Conservation (phyloP, 768 basidiomycete genomes). For the Leccinum disarticulatum region DNA sequence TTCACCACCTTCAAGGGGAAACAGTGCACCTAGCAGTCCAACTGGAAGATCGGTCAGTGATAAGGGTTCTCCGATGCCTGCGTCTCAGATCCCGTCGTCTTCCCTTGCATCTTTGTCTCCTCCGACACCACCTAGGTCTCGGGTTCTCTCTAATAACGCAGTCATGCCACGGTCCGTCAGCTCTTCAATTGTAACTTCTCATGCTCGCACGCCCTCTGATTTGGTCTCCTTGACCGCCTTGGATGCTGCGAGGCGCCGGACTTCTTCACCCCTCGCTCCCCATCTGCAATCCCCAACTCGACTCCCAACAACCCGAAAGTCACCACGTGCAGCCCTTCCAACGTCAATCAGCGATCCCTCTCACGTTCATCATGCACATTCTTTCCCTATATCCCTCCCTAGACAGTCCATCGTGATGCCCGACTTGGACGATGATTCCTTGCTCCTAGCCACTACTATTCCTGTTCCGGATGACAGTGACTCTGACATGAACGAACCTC, state of each 20-base stretch:
- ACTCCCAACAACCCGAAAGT: conserved; percentile 38
- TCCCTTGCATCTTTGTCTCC: conserved; percentile 48
- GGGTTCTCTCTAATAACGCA: conserved; percentile 40
- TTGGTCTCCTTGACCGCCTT: conserved; percentile 18
- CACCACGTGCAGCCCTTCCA: conserved; percentile 39
- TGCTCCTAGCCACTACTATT: conserved; percentile 68
- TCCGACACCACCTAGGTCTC: conserved; percentile 42
- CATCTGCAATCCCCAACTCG: conserved; percentile 33
- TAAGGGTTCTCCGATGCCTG: conserved; percentile 37
- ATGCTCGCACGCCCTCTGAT: conserved; percentile 48
- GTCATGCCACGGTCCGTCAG: conserved; percentile 46
- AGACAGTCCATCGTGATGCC: conserved; percentile 47
- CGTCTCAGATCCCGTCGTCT: conserved; percentile 48
- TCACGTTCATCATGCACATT: conserved; percentile 18
- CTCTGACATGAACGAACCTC: conserved; percentile 57
- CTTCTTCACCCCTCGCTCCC: conserved; percentile 49
- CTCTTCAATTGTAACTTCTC: conserved; percentile 31
- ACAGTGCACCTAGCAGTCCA: conserved; percentile 42
- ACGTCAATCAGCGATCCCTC: conserved; percentile 31
- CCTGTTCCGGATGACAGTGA: conserved; percentile 78
- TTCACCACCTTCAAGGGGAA: conserved; percentile 41
- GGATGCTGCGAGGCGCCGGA: conserved; percentile 40
- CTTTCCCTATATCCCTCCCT: conserved; percentile 30
- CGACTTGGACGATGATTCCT: conserved; percentile 48
- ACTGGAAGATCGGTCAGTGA: conserved; percentile 42